Conservation (phyloP, 108 stramenopile species). For the Stephanodiscus triporus region DNA sequence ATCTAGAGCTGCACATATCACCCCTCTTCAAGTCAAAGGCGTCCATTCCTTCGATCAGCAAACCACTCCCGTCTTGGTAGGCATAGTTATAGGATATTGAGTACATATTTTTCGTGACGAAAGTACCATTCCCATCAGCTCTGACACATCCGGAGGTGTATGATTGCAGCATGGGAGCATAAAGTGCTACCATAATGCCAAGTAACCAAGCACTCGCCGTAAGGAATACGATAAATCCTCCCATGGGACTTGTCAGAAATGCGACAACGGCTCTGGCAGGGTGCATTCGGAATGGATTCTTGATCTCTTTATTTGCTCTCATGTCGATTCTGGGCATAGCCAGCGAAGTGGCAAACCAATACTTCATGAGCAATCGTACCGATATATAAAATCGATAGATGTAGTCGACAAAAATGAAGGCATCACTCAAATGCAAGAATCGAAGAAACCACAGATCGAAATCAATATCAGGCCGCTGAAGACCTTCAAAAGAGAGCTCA, state of each 20-base stretch:
- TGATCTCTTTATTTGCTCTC: conserved; percentile 40
- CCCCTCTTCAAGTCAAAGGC: conserved; percentile 48
- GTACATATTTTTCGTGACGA: conserved; percentile 51
- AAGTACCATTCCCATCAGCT: conserved; percentile 42
- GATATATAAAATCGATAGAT: conserved; percentile 42
- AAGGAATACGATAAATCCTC: conserved; percentile 35
- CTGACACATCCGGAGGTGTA: conserved; percentile 46
- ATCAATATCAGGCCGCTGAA: conserved; percentile 44
- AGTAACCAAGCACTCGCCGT: conserved; percentile 33
- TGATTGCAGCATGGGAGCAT: conserved; percentile 37
- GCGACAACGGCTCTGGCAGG: conserved; percentile 25
- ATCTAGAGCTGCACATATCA: conserved; percentile 46
- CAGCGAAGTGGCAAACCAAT: conserved; percentile 51
- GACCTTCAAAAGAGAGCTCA: conserved; percentile 41
- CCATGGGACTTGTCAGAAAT: conserved; percentile 36
- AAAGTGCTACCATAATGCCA: conserved; percentile 24
- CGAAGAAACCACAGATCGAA: conserved; percentile 48
- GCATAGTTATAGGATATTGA: conserved; percentile 60
- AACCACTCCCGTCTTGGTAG: conserved; percentile 53
- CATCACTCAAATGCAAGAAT: conserved; percentile 32
- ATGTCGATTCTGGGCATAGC: conserved; percentile 47
- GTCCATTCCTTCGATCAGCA: conserved; percentile 50
- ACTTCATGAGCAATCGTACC: conserved; percentile 36
- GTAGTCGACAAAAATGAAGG: conserved; percentile 39
- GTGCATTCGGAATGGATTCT: conserved; percentile 48